Percentiles rank a stretch among this genome's conserved stretches.
Evolutionary conservation across 192 early-diverging fungal species (phyloP).

Genomic region (Coemansia sp.): DNA sequence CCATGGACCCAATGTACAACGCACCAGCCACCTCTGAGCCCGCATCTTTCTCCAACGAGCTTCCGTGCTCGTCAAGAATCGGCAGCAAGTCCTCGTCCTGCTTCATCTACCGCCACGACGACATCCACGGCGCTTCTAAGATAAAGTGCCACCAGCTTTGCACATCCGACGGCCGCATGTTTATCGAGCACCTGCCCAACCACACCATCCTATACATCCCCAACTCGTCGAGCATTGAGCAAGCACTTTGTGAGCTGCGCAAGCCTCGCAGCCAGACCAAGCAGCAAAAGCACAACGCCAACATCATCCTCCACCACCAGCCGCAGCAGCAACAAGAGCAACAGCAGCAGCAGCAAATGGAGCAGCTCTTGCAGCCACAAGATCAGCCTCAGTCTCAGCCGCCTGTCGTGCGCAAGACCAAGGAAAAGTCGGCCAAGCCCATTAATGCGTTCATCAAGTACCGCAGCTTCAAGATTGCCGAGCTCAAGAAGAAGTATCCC

Average conservation of each 20-base stretch:
- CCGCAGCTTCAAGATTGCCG: constrained; percentile 50
- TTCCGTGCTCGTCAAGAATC: constrained; percentile 23
- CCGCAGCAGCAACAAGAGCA: constrained; percentile 4
- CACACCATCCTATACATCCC: constrained; percentile 43
- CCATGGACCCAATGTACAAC: constrained; percentile 5
- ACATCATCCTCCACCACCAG: not conserved
- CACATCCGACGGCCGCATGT: constrained; percentile 37
- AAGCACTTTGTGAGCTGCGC: constrained; percentile 24
- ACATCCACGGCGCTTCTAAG: constrained; percentile 15
- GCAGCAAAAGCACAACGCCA: constrained; percentile 12
- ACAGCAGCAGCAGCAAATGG: not conserved
- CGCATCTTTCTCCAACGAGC: not conserved
- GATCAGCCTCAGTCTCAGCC: constrained; percentile 5
- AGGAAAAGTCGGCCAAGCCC: constrained; percentile 52
- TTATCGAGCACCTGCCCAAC: constrained; percentile 45
- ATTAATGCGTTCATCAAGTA: constrained; percentile 54
- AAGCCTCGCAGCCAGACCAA: constrained; percentile 17
- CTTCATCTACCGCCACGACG: constrained; percentile 44
- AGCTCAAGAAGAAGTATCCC: constrained; percentile 45
- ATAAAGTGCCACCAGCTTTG: constrained; percentile 40
- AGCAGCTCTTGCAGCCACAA: constrained; percentile 2
- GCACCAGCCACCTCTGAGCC: constrained; percentile 4
- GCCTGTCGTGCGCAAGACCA: constrained; percentile 23
- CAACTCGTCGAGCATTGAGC: constrained; percentile 25
- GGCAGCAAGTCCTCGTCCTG: constrained; percentile 18